A percentile compares a stretch with the other conserved stretches of the same genome.
phyloP scores from a whole-genome alignment of 2,329 filamentous ascomycete genomes.

The Apiospora aurea region DNA sequence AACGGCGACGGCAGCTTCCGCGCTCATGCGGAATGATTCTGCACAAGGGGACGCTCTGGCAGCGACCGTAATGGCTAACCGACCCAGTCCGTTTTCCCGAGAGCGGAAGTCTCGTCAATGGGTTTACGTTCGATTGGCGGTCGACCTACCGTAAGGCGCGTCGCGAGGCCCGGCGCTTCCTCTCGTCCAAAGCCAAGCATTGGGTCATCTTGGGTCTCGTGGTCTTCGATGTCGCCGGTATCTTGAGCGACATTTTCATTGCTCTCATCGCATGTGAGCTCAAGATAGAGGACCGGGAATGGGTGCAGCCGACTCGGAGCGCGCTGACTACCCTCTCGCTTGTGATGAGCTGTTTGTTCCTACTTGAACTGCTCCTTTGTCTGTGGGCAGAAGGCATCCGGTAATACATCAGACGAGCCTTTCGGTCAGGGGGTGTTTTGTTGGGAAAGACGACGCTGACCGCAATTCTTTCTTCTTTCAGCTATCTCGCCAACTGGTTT shows the following conservation, averaged over 20 bases:
- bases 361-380: slow-evolving; percentile 65
- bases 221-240: slow-evolving; percentile 52
- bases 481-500: slow-evolving; percentile 65
- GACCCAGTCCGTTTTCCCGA: slow-evolving; percentile 27
- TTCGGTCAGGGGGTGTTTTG: background rate
- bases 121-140: slow-evolving; percentile 23
- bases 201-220: slow-evolving; percentile 53
- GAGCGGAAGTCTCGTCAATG: slow-evolving; percentile 24
- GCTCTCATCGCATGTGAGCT: slow-evolving; percentile 57
- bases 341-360: slow-evolving; percentile 69
- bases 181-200: slow-evolving; percentile 52
- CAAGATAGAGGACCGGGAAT: slow-evolving; percentile 47
- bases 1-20: background rate
- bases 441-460: slow-evolving; percentile 12
- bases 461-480: slow-evolving; percentile 35
- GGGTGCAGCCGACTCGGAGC: slow-evolving; percentile 48
- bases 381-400: slow-evolving; percentile 67
- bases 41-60: background rate
- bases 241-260: slow-evolving; percentile 56
- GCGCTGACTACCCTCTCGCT: slow-evolving; percentile 59
- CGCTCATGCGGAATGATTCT: background rate
- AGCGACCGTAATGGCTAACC: background rate
- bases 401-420: slow-evolving; percentile 49
- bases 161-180: slow-evolving; percentile 32
- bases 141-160: slow-evolving; percentile 28